Conservation (phyloP, 1,284 basidiomycete genomes). For the Ustilago trichophora region DNA sequence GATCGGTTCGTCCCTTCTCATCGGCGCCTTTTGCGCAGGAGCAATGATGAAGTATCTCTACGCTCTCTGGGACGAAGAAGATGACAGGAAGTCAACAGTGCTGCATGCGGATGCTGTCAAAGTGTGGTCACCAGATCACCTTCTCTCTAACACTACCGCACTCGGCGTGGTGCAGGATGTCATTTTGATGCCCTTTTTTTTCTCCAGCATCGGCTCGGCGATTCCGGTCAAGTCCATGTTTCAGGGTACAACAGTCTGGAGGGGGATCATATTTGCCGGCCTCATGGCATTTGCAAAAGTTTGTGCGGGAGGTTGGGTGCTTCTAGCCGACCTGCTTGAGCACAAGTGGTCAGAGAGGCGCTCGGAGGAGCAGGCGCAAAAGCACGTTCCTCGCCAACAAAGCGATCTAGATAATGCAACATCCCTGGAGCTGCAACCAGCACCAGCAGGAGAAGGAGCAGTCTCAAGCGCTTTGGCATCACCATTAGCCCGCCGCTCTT, state of each 20-base stretch:
- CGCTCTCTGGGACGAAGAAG: not conserved
- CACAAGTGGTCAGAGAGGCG: not conserved
- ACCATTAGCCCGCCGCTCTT: not conserved
- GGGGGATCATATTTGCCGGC: slow-evolving; percentile 70
- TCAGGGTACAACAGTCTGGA: slow-evolving; percentile 70
- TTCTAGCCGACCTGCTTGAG: slow-evolving; percentile 53
- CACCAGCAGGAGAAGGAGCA: too few relatives aligned
- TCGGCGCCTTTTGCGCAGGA: slow-evolving; percentile 70
- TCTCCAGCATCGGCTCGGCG: slow-evolving; percentile 72
- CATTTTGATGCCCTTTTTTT: slow-evolving; percentile 72
- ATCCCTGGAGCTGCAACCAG: slow-evolving; percentile 1
- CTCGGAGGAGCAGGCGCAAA: not conserved
- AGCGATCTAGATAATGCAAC: not conserved
- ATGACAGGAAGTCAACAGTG: not conserved
- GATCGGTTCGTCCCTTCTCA: slow-evolving; percentile 68
- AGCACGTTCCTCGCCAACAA: not conserved
- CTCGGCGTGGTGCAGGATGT: slow-evolving; percentile 10
- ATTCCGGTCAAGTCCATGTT: slow-evolving; percentile 72
- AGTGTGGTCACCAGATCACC: slow-evolving; percentile 6
- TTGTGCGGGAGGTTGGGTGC: slow-evolving; percentile 67
- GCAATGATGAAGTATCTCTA: slow-evolving; percentile 28
- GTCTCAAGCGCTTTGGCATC: not conserved
- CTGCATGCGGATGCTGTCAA: not conserved
- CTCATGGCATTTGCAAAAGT: slow-evolving; percentile 71
- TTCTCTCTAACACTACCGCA: slow-evolving; percentile 3